A percentile compares a stretch with the other conserved stretches of the same genome.
Evolutionary conservation across 768 basidiomycete genomes (phyloP).

Genomic region (Obba rivulosa): DNA sequence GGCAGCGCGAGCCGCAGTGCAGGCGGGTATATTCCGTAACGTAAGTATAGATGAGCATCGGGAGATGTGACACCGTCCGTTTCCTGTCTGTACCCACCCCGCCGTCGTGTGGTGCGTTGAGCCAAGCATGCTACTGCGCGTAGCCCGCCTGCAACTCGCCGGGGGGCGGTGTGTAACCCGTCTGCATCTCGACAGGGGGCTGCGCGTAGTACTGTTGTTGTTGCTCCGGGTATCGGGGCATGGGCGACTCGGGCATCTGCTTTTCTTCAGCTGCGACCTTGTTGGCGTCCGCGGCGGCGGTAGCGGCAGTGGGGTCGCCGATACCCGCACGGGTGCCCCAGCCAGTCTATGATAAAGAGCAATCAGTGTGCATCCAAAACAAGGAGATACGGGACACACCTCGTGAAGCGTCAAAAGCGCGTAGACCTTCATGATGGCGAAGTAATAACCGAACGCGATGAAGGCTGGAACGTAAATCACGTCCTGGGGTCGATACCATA

Average conservation of each 20-base stretch:
- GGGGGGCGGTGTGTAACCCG: slow-evolving; percentile 12
- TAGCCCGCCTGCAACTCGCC: slow-evolving; percentile 6
- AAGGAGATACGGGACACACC: slow-evolving; percentile 32
- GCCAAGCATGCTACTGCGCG: no score
- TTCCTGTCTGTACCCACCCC: no score
- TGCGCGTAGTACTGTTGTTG: slow-evolving; percentile 17
- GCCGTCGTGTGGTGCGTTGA: no score
- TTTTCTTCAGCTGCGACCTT: slow-evolving; percentile 23
- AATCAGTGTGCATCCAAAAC: not conserved
- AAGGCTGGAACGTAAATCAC: slow-evolving; percentile 57
- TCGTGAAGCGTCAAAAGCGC: slow-evolving; percentile 88
- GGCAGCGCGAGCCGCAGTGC: no score
- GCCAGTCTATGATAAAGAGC: slow-evolving; percentile 53
- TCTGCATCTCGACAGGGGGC: slow-evolving; percentile 28
- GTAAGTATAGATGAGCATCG: no score
- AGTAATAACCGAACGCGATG: slow-evolving; percentile 89
- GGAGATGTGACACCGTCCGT: no score
- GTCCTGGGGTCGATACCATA: slow-evolving; percentile 53
- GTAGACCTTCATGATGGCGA: slow-evolving; percentile 92
- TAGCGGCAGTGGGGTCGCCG: slow-evolving; percentile 75
- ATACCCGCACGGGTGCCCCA: slow-evolving; percentile 97
- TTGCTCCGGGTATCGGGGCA: slow-evolving; percentile 1
- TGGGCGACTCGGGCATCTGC: slow-evolving; percentile 7
- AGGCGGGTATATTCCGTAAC: no score
- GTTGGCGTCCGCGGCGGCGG: slow-evolving; percentile 53